A percentile compares a stretch with the other conserved stretches of the same genome.
These are phyloP conservation scores for Eucalyptus urophylla DNA, from an alignment of 345 rosid species.

Conservation along the genomic window DNA sequence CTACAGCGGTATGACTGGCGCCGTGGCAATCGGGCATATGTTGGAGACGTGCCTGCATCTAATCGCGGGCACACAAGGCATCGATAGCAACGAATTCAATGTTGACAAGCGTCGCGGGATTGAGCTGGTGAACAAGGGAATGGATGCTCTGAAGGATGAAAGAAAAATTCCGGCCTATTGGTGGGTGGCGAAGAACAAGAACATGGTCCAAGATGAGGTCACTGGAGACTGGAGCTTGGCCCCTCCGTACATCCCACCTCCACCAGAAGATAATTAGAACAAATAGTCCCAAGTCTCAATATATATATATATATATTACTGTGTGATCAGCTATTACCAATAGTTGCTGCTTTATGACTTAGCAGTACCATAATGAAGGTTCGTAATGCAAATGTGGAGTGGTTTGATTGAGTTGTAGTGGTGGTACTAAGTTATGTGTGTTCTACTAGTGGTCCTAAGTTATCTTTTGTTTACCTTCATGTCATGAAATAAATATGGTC, in stretches of 20 bases:
- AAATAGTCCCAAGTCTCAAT: neutral
- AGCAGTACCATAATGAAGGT: neutral
- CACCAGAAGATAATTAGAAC: neutral
- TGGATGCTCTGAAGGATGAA: slow-evolving; percentile 12
- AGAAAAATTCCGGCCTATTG: slow-evolving; percentile 8
- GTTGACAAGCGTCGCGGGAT: too few species aligned
- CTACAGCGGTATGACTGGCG: too few species aligned
- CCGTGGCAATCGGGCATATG: too few species aligned
- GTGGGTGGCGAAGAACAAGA: slow-evolving; percentile 34
- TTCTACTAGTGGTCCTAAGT: too few species aligned
- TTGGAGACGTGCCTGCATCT: too few species aligned
- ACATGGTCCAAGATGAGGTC: slow-evolving; percentile 31
- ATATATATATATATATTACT: too few species aligned
- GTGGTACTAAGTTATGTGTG: neutral
- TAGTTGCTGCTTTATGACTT: neutral
- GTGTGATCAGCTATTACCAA: neutral
- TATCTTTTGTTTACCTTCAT: neutral
- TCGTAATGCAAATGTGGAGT: neutral
- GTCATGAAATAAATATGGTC: too few species aligned
- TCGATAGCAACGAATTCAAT: too few species aligned
- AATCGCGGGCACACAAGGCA: too few species aligned
- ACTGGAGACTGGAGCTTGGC: neutral
- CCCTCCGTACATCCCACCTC: neutral
- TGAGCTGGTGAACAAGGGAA: too few species aligned
- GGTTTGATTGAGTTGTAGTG: neutral